A percentile compares a stretch with the other conserved stretches of the same genome.
phyloP scores from a whole-genome alignment of 345 rosid species.

The Eucalyptus polyanthemos region DNA sequence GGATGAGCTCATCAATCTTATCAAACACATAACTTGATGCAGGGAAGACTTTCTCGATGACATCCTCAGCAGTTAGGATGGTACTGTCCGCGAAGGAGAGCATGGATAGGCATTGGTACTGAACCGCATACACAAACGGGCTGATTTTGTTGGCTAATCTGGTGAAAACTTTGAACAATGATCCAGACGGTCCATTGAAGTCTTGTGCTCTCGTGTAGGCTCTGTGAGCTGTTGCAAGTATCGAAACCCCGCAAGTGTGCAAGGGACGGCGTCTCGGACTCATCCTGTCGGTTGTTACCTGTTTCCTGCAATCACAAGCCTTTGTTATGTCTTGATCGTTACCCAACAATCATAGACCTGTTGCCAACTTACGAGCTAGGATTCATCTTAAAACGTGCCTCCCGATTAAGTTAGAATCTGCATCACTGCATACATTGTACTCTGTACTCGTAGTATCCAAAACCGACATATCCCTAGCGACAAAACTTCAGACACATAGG shows the following conservation, averaged over 20 bases:
- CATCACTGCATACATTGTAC: neutral
- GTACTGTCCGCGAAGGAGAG: conserved; percentile 28
- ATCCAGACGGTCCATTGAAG: conserved; percentile 17
- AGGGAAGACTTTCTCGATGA: conserved; percentile 36
- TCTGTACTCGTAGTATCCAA: neutral
- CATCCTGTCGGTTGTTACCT: neutral
- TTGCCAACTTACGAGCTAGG: neutral
- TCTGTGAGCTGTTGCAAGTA: conserved; percentile 14
- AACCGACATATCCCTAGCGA: neutral
- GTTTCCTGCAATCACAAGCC: neutral
- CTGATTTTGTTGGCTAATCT: neutral
- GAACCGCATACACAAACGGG: conserved; percentile 6
- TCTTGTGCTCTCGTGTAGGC: conserved; percentile 19
- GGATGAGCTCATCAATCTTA: conserved; percentile 20
- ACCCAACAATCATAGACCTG: neutral
- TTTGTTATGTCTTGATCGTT: neutral
- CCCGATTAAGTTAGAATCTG: neutral
- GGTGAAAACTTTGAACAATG: conserved; percentile 1
- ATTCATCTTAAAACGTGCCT: neutral
- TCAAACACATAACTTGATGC: conserved; percentile 24
- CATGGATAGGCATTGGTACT: conserved; percentile 14
- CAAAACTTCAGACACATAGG: neutral
- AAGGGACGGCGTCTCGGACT: conserved; percentile 37
- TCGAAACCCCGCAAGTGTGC: conserved; percentile 33
- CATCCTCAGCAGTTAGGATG: conserved; percentile 28